These are phyloP conservation scores for Pythium guiyangense DNA, from an alignment of 352 stramenopile species.

Conservation along the genomic window DNA sequence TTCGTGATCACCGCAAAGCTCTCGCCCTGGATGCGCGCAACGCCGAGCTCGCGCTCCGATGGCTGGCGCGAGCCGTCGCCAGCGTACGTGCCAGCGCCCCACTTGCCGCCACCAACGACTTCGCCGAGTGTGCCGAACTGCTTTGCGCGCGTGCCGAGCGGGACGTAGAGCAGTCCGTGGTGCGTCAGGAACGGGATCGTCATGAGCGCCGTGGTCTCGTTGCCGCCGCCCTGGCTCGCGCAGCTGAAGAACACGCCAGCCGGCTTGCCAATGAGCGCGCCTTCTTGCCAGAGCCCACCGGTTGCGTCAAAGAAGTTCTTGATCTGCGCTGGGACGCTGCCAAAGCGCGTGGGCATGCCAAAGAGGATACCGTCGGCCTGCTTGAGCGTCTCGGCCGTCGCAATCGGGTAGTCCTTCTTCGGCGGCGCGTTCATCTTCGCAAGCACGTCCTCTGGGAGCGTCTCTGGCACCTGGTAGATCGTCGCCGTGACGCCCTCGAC, in stretches of 20 bases:
- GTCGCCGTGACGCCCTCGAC: slow-evolving; percentile 36
- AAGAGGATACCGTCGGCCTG: slow-evolving; percentile 82
- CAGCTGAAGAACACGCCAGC: slow-evolving; percentile 67
- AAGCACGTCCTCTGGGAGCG: slow-evolving; percentile 64
- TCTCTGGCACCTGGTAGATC: slow-evolving; percentile 73
- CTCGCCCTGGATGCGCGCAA: too few species aligned
- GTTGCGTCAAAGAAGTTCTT: slow-evolving; percentile 75
- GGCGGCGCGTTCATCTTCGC: slow-evolving; percentile 59
- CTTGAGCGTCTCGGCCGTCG: slow-evolving; percentile 42
- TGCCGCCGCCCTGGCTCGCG: slow-evolving; percentile 57
- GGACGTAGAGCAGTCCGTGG: slow-evolving; percentile 82
- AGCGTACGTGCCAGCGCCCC: slow-evolving; percentile 65
- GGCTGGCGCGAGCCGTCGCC: slow-evolving; percentile 57
- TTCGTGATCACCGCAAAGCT: too few species aligned
- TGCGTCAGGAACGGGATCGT: slow-evolving; percentile 65
- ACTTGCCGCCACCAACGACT: slow-evolving; percentile 42
- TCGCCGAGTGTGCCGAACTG: slow-evolving; percentile 42
- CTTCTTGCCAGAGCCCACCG: slow-evolving; percentile 58
- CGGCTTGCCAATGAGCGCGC: slow-evolving; percentile 65
- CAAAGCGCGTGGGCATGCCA: slow-evolving; percentile 77
- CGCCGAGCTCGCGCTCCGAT: slow-evolving; percentile 52
- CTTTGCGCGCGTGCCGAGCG: slow-evolving; percentile 36
- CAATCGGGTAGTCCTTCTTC: slow-evolving; percentile 57
- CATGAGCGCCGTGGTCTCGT: slow-evolving; percentile 74
- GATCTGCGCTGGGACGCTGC: slow-evolving; percentile 36